Evolutionary conservation across 2,329 filamentous ascomycete genomes (phyloP), one percentile per base, ranked within the genome.

Genomic region (Diplocarpon mali): DNA sequence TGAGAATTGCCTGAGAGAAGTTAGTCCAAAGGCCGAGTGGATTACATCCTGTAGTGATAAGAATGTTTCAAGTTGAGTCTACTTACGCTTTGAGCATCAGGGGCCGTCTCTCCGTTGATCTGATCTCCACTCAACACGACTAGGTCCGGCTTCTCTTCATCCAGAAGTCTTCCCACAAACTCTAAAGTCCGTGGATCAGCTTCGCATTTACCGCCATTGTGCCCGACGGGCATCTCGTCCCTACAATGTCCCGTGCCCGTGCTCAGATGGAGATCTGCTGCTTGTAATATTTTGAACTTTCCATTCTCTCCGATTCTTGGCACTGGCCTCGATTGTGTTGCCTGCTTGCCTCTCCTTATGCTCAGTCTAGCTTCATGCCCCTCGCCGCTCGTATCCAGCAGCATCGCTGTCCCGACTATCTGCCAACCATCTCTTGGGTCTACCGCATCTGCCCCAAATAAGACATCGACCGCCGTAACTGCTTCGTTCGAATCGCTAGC

Each of bases 201-300:
- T 59, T 95, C 86, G 63, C 92, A 98, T 56, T 79, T 77, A 10
- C 82, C 84, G 5, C 80, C 80, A 42, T 86, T 76, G 53, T 78
- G 76, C 38, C 73, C 74, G 50, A 78, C 75, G 0, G 89, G 89
- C 53, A 90, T 73, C n/a, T 87, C 78, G 56, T 98, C 88, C 53
- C 92, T 79, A 60, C 92, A 98, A 36, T 67, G 66, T 9, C 92
- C 92, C 5, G 89, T 72, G 9, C 90, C 92, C 2, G 92, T 98
- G 59, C 87, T 90, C 45, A 98, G 68, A 64, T 98, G 92, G 49
- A 96, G 68, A 67, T 98, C 92, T n/a, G 88, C 84, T 44, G 94
- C 71, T 65, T 98, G 92, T 74, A 98, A 79, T 53, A 98, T 95
- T 69, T 96, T 96, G 70, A 96, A 96, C 56, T 83, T 87, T 27